Conservation (phyloP, 2,329 filamentous ascomycete genomes). For the Cladophialophora bantiana region DNA sequence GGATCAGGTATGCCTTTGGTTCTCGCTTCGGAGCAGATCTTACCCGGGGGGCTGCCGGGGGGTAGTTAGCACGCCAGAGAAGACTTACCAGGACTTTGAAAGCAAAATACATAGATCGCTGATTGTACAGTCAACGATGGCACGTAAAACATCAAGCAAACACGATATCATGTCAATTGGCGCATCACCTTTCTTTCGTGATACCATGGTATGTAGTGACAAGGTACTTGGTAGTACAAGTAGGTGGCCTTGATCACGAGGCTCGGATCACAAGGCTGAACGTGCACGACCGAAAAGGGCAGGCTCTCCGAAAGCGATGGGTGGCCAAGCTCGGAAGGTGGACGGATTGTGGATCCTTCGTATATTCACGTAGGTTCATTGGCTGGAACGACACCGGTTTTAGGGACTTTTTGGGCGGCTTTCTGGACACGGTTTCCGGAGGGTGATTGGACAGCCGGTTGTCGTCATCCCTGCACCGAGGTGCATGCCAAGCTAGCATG, state of each 20-base stretch:
- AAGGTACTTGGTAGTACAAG: too few species aligned
- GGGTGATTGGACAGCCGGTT: conserved; percentile 17
- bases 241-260: conserved; percentile 3
- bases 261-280: not conserved
- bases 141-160: not conserved
- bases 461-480: conserved; percentile 14
- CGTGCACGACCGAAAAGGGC: conserved; percentile 1
- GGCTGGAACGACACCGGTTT: conserved; percentile 27
- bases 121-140: not conserved
- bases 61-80: not conserved
- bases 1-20: too few species aligned
- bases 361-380: not conserved
- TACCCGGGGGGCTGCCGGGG: not conserved
- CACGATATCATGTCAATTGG: not conserved
- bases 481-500: conserved; percentile 27
- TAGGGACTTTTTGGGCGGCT: not conserved
- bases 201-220: not conserved
- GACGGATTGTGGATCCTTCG: not conserved
- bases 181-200: not conserved
- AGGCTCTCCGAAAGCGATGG: not conserved
- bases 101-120: not conserved
- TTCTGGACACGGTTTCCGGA: conserved; percentile 22
- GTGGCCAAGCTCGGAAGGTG: not conserved
- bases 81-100: not conserved
- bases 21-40: not conserved